Percentiles rank a stretch among this genome's conserved stretches.
Evolutionary conservation across 2,329 filamentous ascomycete species (phyloP).

Genomic region (Dactylellina drechsleri): DNA sequence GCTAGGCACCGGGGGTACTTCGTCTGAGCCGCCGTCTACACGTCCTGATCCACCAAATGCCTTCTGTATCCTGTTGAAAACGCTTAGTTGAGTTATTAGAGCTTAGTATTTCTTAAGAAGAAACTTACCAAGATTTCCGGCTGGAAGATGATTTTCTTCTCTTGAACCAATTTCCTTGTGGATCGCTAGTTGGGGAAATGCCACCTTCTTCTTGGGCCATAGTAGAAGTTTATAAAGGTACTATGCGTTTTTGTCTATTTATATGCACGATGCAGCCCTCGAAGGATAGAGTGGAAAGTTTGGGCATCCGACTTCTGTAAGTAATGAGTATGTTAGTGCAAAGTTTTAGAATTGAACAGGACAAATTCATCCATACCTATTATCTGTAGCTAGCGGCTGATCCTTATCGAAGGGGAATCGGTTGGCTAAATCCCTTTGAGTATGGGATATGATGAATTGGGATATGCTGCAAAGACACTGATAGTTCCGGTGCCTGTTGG

Average conservation of each 20-base stretch:
- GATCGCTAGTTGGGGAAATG: too few relatives aligned
- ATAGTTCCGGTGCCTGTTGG: conserved; percentile 32
- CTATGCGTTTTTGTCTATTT: too few relatives aligned
- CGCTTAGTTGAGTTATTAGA: not conserved
- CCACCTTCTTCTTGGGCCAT: too few relatives aligned
- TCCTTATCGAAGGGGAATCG: conserved; percentile 8
- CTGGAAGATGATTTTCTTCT: conserved; percentile 13
- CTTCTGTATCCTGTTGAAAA: conserved; percentile 39
- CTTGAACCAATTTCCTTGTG: not conserved
- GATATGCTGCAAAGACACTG: conserved; percentile 26
- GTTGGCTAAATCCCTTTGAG: conserved; percentile 17
- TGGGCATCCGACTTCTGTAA: not conserved
- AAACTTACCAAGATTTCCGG: conserved; percentile 48
- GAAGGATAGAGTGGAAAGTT: too few relatives aligned
- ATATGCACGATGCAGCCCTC: too few relatives aligned
- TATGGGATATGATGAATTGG: conserved; percentile 31
- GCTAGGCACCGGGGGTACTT: too few relatives aligned
- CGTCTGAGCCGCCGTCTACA: conserved; percentile 14
- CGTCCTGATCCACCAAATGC: conserved; percentile 26
- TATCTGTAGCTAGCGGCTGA: not conserved
- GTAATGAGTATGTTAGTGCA: conserved; percentile 10
- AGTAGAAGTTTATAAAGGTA: too few relatives aligned
- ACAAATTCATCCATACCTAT: conserved; percentile 27
- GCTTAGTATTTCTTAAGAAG: not conserved
- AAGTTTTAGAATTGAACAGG: conserved; percentile 1